A percentile compares a stretch with the other conserved stretches of the same genome.
These are phyloP conservation scores for Scytalidium sp. DNA, from an alignment of 2,329 filamentous ascomycete species.

Conservation along the genomic window DNA sequence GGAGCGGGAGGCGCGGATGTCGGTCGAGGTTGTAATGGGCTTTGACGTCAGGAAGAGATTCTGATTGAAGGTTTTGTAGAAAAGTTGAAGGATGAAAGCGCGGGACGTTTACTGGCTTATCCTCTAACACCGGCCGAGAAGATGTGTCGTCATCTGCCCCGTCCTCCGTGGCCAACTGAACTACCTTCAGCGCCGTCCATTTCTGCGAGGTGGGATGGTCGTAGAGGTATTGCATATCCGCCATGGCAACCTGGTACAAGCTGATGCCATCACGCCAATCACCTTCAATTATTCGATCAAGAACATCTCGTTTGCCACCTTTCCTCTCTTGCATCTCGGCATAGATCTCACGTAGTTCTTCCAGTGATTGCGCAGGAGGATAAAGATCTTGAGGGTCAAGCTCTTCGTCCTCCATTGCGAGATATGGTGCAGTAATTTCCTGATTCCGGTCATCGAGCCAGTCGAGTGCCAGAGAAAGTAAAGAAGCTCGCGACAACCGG, in stretches of 20 bases:
- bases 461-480: conserved; percentile 69
- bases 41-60: conserved; percentile 76
- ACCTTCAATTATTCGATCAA: conserved; percentile 63
- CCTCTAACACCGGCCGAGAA: conserved; percentile 28
- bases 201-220: conserved; percentile 61
- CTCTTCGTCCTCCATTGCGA: conserved; percentile 49
- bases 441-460: conserved; percentile 73
- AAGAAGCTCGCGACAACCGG: conserved; percentile 67
- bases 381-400: conserved; percentile 66
- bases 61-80: conserved; percentile 69
- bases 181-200: conserved; percentile 61
- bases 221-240: conserved; percentile 64
- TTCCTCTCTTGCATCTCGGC: conserved; percentile 55
- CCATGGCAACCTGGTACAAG: conserved; percentile 66
- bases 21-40: conserved; percentile 78
- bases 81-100: conserved; percentile 81
- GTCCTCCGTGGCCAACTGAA: conserved; percentile 42
- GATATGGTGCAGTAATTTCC: conserved; percentile 56
- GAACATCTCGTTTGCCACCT: conserved; percentile 60
- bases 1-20: conserved; percentile 64
- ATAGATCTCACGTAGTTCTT: conserved; percentile 66
- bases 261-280: conserved; percentile 65
- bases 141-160: conserved; percentile 32
- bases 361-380: conserved; percentile 61
- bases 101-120: conserved; percentile 51